Evolutionary conservation across 2,329 filamentous ascomycete genomes (phyloP), one percentile per base, ranked within the genome.

Genomic region (Pleurostoma richardsiae): DNA sequence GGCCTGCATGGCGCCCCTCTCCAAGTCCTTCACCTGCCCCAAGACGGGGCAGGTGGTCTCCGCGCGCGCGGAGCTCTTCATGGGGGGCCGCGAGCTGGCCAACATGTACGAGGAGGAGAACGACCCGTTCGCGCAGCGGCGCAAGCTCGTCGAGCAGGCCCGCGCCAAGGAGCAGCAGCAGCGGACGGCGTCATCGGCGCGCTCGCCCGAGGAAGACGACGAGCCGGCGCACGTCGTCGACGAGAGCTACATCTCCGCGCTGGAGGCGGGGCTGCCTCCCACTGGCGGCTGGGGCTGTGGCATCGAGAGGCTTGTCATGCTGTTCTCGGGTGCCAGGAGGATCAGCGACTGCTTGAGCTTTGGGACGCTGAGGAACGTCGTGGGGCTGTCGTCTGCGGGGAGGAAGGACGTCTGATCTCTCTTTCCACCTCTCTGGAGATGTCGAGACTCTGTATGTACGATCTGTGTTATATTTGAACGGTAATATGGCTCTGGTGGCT

Each of bases 81-180:
- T 95, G 52, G 71, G 81, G 43, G 83, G 86, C 39, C 81, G 82
- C 46, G 94, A 99, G 62, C 77, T 96, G 30, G 89, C 92, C 50
- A 99, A 99, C 66, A 95, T 92, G 72, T 99, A 99, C 65, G 94
- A 99, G 65, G 94, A 99, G 68, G 94, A 99, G 64, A 99, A 99
- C 65, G 88, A 89, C 44, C 94, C 94, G 0, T 83, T 86, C 45
- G 87, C 86, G 57, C 94, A 99, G 69, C 78, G 88, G 41, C 75
- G 79, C 46, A 99, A 99, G 66, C 90, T 99, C 53, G 67, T 82
- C 41, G 76, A 68, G 7, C 77, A 82, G 55, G 63, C 56, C 29
- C 59, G 67, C 26, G 61, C 66, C 40, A 68, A 58, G 19, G 43
- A 50, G 11, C 41, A 49, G 10, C 41, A 50, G 29, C 46, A 48